Evolutionary conservation across 1,139 yeast species (phyloP), one percentile per base, ranked within the genome.

Genomic region (Candida glucosophila): DNA sequence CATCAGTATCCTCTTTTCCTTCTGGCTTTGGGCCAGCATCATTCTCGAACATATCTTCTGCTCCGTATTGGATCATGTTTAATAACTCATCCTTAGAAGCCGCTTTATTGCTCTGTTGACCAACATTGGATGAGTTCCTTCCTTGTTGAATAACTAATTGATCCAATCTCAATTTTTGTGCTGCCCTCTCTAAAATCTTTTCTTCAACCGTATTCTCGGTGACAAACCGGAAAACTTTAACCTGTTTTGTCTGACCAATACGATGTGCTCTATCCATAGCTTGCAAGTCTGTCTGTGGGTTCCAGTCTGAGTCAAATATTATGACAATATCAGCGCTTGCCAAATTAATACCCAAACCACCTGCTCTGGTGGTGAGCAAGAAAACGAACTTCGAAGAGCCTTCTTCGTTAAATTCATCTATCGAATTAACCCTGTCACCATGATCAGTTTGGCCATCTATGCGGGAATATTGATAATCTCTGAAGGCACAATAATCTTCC

Each of bases 181-280:
- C 73, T 2, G 90, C 90, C 42, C 90, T 61, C 47, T 80, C 92
- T 32, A 80, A 58, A 19, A 80, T 81, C 44, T 80, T 80, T 43
- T 80, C 90, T 49, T 80, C 92, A 32, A 80, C 77, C 3, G 90
- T 85, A 52, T 78, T 75, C 39, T 78, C 88, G 6, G 90, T 79
- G 27, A 80, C 73, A 43, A 80, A 73, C 47, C 92, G 58, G 44
- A 73, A 80, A 6, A 80, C 90, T 40, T 73, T 71, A 19, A 80
- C 92, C 47, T 80, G 92, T 37, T 79, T 80, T 15, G 79, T 79
- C 49, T 80, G 92, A 5, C 92, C 92, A 47, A 80, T 80, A 66
- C 92, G 70, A 50, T 80, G 92, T 1, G 92, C 90, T 57, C 92
- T 68, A 46, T 80, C 92, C 92, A 80, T 80, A 1, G 90, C 90